Base-by-base conservation (phyloP, 176 grass and related monocot genomes). In the Oryza meridionalis region DNA sequence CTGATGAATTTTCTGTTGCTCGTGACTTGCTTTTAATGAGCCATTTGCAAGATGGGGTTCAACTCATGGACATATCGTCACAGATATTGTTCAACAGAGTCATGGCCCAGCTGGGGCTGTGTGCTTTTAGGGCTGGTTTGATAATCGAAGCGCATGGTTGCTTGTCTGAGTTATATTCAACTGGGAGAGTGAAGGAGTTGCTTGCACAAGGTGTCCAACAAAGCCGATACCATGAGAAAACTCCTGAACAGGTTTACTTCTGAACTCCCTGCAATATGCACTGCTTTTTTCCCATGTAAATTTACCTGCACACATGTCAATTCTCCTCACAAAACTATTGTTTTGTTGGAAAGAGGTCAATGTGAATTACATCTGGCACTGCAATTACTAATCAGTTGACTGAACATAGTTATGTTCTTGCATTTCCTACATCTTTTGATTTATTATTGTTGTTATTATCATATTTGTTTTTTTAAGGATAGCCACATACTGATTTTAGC, bases 21-120 rank as follows among this genome's bases (percentile, higher is more conserved):
- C 86, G 95, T 45, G 92, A 98, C 84, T 89, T 98, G 79, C 89
- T 98, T 65, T 90, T 98, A 67, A 98, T 98, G 95, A 98, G 95
- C 67, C 95, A 93, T 69, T 90, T 98, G 74, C 95, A 98, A 86
- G 95, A 98, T 86, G 95, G 92, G 1, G 49, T 98, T 85, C 95
- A 95, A 72, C 92, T 95, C 40, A 91, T 98, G 95, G 95, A 98
- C 84, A 98, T 98, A 79, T 89, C 90, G 5, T 98, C 95, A 31
- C 95, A 98, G 82, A 98, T 98, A 45, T 74, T 98, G 66, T 98
- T 93, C 72, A 98, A 98, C 32, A 87, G 95, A 55, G 95, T 90
- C 63, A 98, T 98, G 95, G 92, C 92, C 50, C 92, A 98, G 66
- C 69, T 98, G 22, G 95, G 95, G 10, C 66, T 98, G 16, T 95